Evolutionary conservation across 805 yeast species (phyloP), one percentile per base, ranked within the genome.

Genomic region (Pichia paraexigua): DNA sequence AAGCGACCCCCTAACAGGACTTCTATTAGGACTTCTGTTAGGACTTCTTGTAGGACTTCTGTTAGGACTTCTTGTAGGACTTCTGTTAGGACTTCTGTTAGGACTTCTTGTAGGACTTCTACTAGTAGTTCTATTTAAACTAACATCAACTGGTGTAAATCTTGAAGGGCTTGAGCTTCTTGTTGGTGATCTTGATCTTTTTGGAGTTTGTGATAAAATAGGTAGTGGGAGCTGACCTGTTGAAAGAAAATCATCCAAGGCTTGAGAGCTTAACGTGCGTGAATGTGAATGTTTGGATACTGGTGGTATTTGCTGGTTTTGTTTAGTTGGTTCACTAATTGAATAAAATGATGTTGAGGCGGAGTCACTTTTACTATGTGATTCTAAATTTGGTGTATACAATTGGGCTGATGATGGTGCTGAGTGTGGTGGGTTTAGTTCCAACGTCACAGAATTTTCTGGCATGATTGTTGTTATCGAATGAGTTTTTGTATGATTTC

Each of bases 231-330:
- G 41, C 25, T 49, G 56, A 21, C 64, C 64, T 8, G 61, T 60
- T 6, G 58, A 51, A 1, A 64, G 63, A 44, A 64, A 64, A 41
- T 64, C 67, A 51, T 64, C 68, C 39, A 65, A 43, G 2, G 58
- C 51, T 12, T 51, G 48, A 12, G 64, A 55, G 51, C 66, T 62
- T 37, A 58, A 53, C 15, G 63, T 57, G 39, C 61, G 58, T 35
- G 50, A 58, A 46, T 60, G 63, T 42, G 57, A 55, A 39, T 60
- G 61, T 46, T 21, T 49, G 52, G 18, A 43, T 52, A 21, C 56
- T 61, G 13, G 57, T 56, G 13, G 46, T 50, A 22, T 51, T 47
- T 8, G 49, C 32, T 8, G 52, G 22, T 41, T 60, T 60, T 21
- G 50, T 51, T 35, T 35, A 10, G 20, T n/a, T 20, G 65, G 65